phyloP scores from a whole-genome alignment of 2,329 filamentous ascomycete genomes.

The Aspergillus costaricaensis region DNA sequence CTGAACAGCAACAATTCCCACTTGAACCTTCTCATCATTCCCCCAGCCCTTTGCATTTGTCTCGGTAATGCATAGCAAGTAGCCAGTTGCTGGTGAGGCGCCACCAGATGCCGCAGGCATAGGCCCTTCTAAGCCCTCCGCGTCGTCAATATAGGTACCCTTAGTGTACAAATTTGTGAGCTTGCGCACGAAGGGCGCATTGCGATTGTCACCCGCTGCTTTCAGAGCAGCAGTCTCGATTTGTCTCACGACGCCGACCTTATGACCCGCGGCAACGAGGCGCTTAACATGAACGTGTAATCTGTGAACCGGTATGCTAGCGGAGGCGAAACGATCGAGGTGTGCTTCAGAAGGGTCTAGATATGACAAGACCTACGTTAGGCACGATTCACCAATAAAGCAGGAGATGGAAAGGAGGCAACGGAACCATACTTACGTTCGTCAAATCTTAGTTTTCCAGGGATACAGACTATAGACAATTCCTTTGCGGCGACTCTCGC shows the following conservation, averaged over 20 bases:
- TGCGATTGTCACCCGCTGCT: slow-evolving; percentile 90
- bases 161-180: slow-evolving; percentile 98
- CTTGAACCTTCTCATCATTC: slow-evolving; percentile 88
- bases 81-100: slow-evolving; percentile 68
- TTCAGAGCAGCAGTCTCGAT: slow-evolving; percentile 94
- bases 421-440: slow-evolving; percentile 61
- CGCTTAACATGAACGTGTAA: slow-evolving; percentile 92
- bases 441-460: slow-evolving; percentile 91
- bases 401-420: not conserved
- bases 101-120: slow-evolving; percentile 59
- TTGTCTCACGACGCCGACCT: slow-evolving; percentile 93
- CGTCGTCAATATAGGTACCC: slow-evolving; percentile 93
- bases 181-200: slow-evolving; percentile 86
- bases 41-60: slow-evolving; percentile 74
- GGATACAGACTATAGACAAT: slow-evolving; percentile 93
- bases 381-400: not conserved
- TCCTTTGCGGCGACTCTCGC: slow-evolving; percentile 85
- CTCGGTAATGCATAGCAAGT: slow-evolving; percentile 90
- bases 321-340: slow-evolving; percentile 86
- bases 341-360: slow-evolving; percentile 85
- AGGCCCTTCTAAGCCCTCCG: slow-evolving; percentile 70
- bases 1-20: slow-evolving; percentile 91
- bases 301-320: slow-evolving; percentile 90
- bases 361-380: not conserved
- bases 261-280: slow-evolving; percentile 87